Conservation (phyloP, 495 filamentous ascomycete species). For the Neurospora sp. region DNA sequence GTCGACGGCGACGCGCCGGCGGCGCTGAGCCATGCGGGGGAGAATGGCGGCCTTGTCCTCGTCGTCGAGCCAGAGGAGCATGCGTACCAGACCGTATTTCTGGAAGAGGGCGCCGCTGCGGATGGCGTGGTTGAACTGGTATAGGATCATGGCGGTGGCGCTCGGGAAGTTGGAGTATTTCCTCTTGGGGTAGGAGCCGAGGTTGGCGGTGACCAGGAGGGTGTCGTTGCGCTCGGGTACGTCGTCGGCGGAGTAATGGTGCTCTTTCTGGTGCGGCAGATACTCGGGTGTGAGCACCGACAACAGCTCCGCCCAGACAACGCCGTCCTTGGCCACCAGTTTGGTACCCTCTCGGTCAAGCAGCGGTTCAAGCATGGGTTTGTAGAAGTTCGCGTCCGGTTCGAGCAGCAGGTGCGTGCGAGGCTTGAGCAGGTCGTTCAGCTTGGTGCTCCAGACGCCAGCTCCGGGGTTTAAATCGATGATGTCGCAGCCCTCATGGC, state of each 20-base stretch:
- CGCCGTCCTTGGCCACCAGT: conserved; percentile 38
- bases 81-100: conserved; percentile 56
- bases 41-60: conserved; percentile 39
- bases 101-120: conserved; percentile 40
- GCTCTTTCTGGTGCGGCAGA: conserved; percentile 40
- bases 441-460: conserved; percentile 62
- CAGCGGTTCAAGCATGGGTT: conserved; percentile 50
- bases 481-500: conserved; percentile 62
- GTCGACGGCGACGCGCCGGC: conserved; percentile 43
- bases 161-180: conserved; percentile 26
- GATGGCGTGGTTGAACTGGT: conserved; percentile 38
- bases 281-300: conserved; percentile 34
- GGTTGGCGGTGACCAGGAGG: conserved; percentile 56
- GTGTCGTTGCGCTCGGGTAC: conserved; percentile 46
- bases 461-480: conserved; percentile 75
- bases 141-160: conserved; percentile 31
- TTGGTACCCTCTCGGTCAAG: conserved; percentile 45
- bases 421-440: conserved; percentile 65
- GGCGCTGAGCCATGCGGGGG: conserved; percentile 42
- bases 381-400: conserved; percentile 42
- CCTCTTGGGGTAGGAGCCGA: conserved; percentile 32
- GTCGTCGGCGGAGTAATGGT: conserved; percentile 10
- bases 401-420: conserved; percentile 74
- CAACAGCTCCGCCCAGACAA: conserved; percentile 38
- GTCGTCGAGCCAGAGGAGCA: conserved; percentile 52